Evolutionary conservation across 1,284 basidiomycete genomes (phyloP).

Genomic region (Dichomitus squalens): DNA sequence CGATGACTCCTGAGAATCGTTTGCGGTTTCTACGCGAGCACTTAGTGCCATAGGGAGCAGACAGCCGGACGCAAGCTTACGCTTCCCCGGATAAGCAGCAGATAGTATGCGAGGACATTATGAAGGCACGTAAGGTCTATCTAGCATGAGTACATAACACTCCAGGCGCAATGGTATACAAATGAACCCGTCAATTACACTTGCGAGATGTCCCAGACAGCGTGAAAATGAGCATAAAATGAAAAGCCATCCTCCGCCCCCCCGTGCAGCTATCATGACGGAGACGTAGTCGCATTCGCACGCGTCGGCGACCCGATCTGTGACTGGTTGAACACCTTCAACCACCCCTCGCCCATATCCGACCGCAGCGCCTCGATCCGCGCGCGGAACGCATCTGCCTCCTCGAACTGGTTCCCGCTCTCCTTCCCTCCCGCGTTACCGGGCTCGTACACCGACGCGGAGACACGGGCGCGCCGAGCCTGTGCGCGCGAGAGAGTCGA

Average conservation of each 20-base stretch:
- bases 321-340: slow-evolving; percentile 79
- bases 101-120: not conserved
- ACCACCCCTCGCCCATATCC: slow-evolving; percentile 87
- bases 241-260: not conserved
- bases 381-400: slow-evolving; percentile 72
- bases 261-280: not conserved
- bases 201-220: slow-evolving; percentile 12
- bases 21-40: too few species aligned
- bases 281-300: slow-evolving; percentile 23
- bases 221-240: not conserved
- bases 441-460: slow-evolving; percentile 65
- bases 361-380: slow-evolving; percentile 79
- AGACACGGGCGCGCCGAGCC: slow-evolving; percentile 52
- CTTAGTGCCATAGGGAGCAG: too few species aligned
- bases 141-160: slow-evolving; percentile 20
- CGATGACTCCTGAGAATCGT: too few species aligned
- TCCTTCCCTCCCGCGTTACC: slow-evolving; percentile 24
- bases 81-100: too few species aligned
- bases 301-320: slow-evolving; percentile 37
- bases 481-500: slow-evolving; percentile 39
- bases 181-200: not conserved
- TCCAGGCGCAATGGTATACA: slow-evolving; percentile 22
- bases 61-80: not conserved
- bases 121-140: slow-evolving; percentile 4
- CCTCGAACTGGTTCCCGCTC: slow-evolving; percentile 40